Base-by-base conservation (phyloP, 2,329 filamentous ascomycete genomes). In the Sarocladium oryzae region DNA sequence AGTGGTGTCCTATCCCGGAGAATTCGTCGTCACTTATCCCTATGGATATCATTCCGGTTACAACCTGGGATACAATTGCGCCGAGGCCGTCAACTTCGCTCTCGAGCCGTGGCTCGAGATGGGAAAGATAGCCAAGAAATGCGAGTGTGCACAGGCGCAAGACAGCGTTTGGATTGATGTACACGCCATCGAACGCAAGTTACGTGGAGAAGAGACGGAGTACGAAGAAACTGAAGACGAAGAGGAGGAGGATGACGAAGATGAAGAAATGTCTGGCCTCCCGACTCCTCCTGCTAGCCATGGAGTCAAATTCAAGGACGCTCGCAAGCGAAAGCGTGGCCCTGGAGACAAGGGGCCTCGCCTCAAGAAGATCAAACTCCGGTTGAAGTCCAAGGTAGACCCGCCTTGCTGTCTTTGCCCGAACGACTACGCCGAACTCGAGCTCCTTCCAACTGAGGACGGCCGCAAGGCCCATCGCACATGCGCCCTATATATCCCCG, bases 131-230 rank as follows among this genome's bases (percentile, higher is more conserved):
- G 93, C 93, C 15, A 96, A 96, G 70, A 95, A 93, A 66, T 99
- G 93, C 69, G 86, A 97, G 63, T 99, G 93, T 64, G 90, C 93
- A 61, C 82, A 93, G 54, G 91, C 96, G 57, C 84, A 95, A 54
- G 93, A 99, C 72, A 97, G 92, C 61, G 93, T 99, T 3, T 99
- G 95, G 91, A 90, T 99, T 50, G 91, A 99, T 63, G 90, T 97
- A 3, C 85, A 89, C 53, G 93, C 96, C 61, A 95, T 99, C 52
- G 90, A 99, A 69, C 88, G 93, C 55, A 96, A 95, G 66, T 71
- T 97, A 43, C 82, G 91, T 49, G 93, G 93, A 38, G 91, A 97
- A 65, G 85, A 88, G 53, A 89, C 89, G 4, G 89, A 90, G 58
- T 88, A 88, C 59, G 87, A 91, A 63, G 85, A 89, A 58, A 87